Evolutionary conservation across 495 filamentous ascomycete genomes (phyloP), one percentile per base, ranked within the genome.

Genomic region (Geoglossum glabrum): DNA sequence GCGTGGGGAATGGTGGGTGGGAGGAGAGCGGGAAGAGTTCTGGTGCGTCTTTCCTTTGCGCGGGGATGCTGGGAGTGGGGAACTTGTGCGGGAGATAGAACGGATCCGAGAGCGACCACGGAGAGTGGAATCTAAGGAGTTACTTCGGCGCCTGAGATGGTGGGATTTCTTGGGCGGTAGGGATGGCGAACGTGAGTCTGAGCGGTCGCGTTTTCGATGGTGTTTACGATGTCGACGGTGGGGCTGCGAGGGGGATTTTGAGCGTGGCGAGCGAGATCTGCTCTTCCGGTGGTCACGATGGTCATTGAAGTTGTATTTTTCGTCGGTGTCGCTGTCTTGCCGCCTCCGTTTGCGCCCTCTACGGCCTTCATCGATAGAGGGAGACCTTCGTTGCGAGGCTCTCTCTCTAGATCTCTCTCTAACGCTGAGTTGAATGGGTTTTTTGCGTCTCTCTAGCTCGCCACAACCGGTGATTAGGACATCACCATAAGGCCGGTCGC

Each of bases 391-490:
- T 47, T 26, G 38, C 19, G 57, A 17, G 25, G 21, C 25, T 4
- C 50, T 30, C 26, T 28, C 30, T 54, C 11, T 55, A 8, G 36
- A 40, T 13, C 4, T 8, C 13, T 15, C 36, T 15, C 17, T 40
- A 15, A 40, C 36, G 11, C 36, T 40, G 4, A 15, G 36, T 15
- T 40, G 36, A 2, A 2, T 15, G 2, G 36, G 36, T 40, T 45
- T 21, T 19, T 21, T 21, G 40, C 17, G 40, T 45, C n/a, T 45
- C 40, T 45, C 62, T 31, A 74, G 62, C 62, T 74, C 72, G 36
- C 72, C 72, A 47, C 69, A 72, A 45, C 65, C 60, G 7, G 62
- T 57, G 40, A 74, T 65, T 13, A 67, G 59, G 11, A 74, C 65
- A 4, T 64, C 59, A 7, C 67, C 59, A 13, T 63, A 38, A 1